These are phyloP conservation scores for Cydonia oblonga DNA, from an alignment of 331 rosid species.

Conservation along the genomic window DNA sequence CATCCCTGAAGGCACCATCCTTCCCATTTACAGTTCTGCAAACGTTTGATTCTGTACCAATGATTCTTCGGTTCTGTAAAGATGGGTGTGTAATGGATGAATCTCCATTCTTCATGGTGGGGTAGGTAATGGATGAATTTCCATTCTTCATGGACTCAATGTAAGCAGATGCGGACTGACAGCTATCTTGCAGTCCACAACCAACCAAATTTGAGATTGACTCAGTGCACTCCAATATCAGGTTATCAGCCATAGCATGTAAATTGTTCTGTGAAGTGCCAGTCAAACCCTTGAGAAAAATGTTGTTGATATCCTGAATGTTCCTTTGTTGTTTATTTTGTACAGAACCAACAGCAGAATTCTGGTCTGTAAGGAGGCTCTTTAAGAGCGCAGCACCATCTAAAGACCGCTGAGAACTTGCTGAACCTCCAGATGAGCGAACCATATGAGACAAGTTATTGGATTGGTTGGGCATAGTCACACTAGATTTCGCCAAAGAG, in stretches of 20 bases:
- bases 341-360: slow-evolving; percentile 22
- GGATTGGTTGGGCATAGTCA: slow-evolving; percentile 26
- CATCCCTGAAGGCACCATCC: slow-evolving; percentile 25
- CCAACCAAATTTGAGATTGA: slow-evolving; percentile 23
- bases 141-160: slow-evolving; percentile 28
- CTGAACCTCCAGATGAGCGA: slow-evolving; percentile 26
- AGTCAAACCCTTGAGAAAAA: slow-evolving; percentile 22
- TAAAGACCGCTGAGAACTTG: slow-evolving; percentile 32
- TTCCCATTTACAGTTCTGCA: slow-evolving; percentile 17
- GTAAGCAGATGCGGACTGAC: slow-evolving; percentile 23
- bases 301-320: slow-evolving; percentile 21
- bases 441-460: slow-evolving; percentile 22
- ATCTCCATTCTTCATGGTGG: slow-evolving; percentile 21
- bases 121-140: slow-evolving; percentile 15
- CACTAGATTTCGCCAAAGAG: slow-evolving; percentile 33
- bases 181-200: slow-evolving; percentile 21
- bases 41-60: slow-evolving; percentile 25
- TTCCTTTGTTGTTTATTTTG: slow-evolving; percentile 27
- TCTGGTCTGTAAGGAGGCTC: slow-evolving; percentile 18
- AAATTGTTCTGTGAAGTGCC: slow-evolving; percentile 27
- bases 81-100: slow-evolving; percentile 20
- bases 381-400: slow-evolving; percentile 25
- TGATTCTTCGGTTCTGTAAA: slow-evolving; percentile 27
- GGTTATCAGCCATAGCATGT: slow-evolving; percentile 15
- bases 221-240: slow-evolving; percentile 12